These are phyloP conservation scores for Nigrospora sphaerica DNA, from an alignment of 2,329 filamentous ascomycete genomes.

Conservation along the genomic window DNA sequence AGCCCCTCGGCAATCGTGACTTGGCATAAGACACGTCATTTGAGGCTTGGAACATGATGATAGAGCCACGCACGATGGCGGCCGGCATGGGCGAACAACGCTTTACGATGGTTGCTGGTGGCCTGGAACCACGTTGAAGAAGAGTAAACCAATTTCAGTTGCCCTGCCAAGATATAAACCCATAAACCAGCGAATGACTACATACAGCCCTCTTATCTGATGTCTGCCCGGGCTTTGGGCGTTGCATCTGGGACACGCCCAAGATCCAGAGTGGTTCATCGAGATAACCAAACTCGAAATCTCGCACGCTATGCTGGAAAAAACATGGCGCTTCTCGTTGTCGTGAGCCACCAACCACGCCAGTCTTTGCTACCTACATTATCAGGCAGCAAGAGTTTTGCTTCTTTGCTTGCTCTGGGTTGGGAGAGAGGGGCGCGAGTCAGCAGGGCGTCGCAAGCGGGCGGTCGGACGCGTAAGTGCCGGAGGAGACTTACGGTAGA, in stretches of 20 bases:
- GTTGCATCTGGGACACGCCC: not conserved
- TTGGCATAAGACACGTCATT: no score
- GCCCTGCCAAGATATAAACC: constrained; percentile 3
- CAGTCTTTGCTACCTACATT: constrained; percentile 43
- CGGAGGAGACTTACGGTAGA: constrained; percentile 63
- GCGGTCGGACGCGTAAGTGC: not conserved
- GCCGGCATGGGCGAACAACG: not conserved
- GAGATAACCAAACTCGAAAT: constrained; percentile 11
- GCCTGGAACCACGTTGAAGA: constrained; percentile 6
- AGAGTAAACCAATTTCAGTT: constrained; percentile 2
- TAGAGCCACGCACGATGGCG: not conserved
- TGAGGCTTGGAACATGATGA: no score
- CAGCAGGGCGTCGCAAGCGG: not conserved
- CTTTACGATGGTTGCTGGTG: no score
- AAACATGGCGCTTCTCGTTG: not conserved
- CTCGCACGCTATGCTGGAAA: constrained; percentile 15
- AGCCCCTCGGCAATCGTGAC: no score
- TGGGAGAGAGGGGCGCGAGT: not conserved
- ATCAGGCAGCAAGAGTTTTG: constrained; percentile 70
- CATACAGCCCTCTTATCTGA: not conserved
- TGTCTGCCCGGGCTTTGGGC: no score
- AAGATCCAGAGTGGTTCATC: constrained; percentile 4
- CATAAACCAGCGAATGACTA: constrained; percentile 12
- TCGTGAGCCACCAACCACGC: not conserved
- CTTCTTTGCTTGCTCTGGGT: constrained; percentile 63